Percentiles rank a stretch among this genome's conserved stretches.
Conservation (phyloP, 1,284 basidiomycete genomes). For the Austropuccinia psidii region DNA sequence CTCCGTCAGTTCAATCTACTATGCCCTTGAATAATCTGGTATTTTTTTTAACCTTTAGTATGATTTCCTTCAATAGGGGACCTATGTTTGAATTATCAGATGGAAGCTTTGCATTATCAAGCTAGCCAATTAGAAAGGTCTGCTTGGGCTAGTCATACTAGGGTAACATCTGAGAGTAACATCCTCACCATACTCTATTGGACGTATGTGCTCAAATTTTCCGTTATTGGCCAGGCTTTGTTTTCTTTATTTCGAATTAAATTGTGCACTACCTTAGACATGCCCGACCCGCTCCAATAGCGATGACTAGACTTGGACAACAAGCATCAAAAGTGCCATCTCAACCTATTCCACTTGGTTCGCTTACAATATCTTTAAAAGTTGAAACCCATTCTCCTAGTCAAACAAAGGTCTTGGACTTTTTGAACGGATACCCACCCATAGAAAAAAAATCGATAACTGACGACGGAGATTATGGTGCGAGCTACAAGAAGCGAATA, state of each 20-base stretch:
- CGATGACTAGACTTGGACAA: constrained; percentile 6
- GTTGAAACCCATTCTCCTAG: constrained; percentile 7
- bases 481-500: constrained; percentile 24
- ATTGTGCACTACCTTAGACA: neutral
- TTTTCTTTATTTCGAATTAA: neutral
- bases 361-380: constrained; percentile 7
- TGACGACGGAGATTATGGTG: constrained; percentile 22
- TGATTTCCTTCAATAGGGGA: neutral
- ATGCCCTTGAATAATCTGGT: neutral
- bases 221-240: neutral
- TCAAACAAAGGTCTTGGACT: constrained; percentile 4
- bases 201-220: neutral
- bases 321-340: constrained; percentile 7
- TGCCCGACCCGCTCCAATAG: constrained; percentile 18
- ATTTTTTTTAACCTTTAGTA: neutral
- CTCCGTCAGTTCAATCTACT: constrained; percentile 11
- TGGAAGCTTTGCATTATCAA: constrained; percentile 30
- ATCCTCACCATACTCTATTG: constrained; percentile 29
- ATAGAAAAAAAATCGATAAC: neutral
- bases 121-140: constrained; percentile 28
- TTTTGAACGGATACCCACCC: constrained; percentile 31
- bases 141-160: constrained; percentile 22
- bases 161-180: constrained; percentile 6
- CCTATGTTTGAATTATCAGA: constrained; percentile 33
- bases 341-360: constrained; percentile 15